Evolutionary conservation across 1,139 yeast species (phyloP), one percentile per base, ranked within the genome.

Genomic region (Pichia sp.): DNA sequence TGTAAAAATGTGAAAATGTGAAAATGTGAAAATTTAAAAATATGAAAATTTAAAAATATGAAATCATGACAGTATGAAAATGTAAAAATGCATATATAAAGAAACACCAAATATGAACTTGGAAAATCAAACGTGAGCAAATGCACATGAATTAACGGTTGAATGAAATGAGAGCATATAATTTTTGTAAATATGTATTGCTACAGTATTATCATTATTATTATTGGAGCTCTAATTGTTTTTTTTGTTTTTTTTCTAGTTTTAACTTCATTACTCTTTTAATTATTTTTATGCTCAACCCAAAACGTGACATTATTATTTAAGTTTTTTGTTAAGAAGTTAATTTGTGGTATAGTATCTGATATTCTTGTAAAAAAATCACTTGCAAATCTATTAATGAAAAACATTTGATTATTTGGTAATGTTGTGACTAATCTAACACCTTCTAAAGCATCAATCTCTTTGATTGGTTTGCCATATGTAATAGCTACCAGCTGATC

Each of bases 321-420:
- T 15, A 76, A 62, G 41, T 71, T 68, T 4, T 66, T 64, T 8
- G 61, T 56, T 38, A 86, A 70, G 59, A 75, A 84, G 45, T 66
- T 63, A 54, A 84, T 67, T 49, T 76, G 77, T 1, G 86, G 84
- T 46, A 83, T 70, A 29, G 75, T 70, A 38, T 72, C 72, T 25
- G 78, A 74, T 32, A 88, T 77, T 56, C 80, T 82, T 46, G 69
- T 68, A 66, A 89, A 90, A 61, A 88, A 77, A 46, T 81, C 82
- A 55, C 74, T 79, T 11, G 95, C 97, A 73, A 85, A 89, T 23
- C 87, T 79, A 59, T 78, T 74, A 51, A 89, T 88, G 70, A 90
- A 90, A 61, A 86, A 88, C 18, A 86, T 66, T 67, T 90, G 97
- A n/a, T 94, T 88, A 56, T 76, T 75, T 32, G 82, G 82, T 42